Evolutionary conservation across 2,329 filamentous ascomycete species (phyloP), one percentile per base, ranked within the genome.

Genomic region (Phialophora macrospora): DNA sequence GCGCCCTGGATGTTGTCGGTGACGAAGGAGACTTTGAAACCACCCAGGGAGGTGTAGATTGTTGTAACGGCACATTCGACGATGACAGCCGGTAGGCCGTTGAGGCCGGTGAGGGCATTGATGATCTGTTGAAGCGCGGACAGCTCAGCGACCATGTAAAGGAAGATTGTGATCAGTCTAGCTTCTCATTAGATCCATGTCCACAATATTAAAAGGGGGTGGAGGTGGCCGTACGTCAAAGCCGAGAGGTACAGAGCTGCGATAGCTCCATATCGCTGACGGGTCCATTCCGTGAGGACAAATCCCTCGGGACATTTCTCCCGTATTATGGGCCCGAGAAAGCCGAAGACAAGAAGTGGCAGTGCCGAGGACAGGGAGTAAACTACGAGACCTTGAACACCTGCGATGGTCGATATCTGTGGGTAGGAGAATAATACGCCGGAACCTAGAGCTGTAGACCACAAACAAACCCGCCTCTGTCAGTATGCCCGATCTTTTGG

Each of bases 71-170:
- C 81, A 70, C 90, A 91, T 75, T 95, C 84, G 0, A 94, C 89
- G 70, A 95, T 91, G 67, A 95, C 85, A 20, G 89, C 86, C 0
- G 90, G 90, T 11, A 95, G 82, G 0, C 88, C 87, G 70, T 93
- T 83, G 46, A 95, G 81, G 1, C 90, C 90, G 0, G 91, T 93
- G 71, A 95, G 78, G 8, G 89, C 84, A 65, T 80, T 89, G 72
- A 94, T 83, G 46, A 94, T 91, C 77, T 94, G 91, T 59, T 92
- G 90, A 30, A 95, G 82, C 12, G 91, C 90, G 8, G 90, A 93
- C 51, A 95, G 83, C 80, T 95, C 91, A 22, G 90, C 87, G 28
- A 94, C 88, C 91, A 95, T 94, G 82, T 94, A 95, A 59, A 95
- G 77, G 76, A 94, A 95, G 72, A 95, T 84, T 1, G 91, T 94